Base-by-base conservation (phyloP, 148 eudicot genomes). In the Chenopodium suecicum region DNA sequence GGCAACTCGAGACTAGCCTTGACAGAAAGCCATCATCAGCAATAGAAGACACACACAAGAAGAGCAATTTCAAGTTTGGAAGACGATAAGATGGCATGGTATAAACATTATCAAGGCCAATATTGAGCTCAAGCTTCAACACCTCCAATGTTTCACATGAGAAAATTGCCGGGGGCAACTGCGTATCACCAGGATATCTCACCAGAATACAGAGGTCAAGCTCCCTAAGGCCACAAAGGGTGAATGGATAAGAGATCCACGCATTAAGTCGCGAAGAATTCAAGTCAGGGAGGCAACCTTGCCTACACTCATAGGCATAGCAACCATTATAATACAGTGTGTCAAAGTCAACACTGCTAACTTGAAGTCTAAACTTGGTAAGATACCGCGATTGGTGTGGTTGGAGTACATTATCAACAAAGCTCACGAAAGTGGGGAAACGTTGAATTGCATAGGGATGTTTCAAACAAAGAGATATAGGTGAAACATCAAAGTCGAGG, bases 11-110 rank as follows among this genome's bases (percentile, higher is more conserved):
- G 1, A 29, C 4, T 32, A 83, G 74, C 81, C 67, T 79, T 17
- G 32, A 8, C 63, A 83, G 34, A 37, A 77, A 52, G 27, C 27
- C 73, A 56, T 62, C 79, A 41, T 74, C 56, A n/a, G 22, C 9
- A 67, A 74, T 31, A 20, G 37, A 2, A 37, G 67, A 20, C 14
- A 17, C 31, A 9, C 9, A 2, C 29, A 79, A 52, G 37, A 22
- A 41, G 67, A 83, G 44, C 25, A 58, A 22, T 63, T 73, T 78
- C 68, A 84, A 75, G 25, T 29, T 48, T 10, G 83, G 80, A 23
- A 84, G 80, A 71, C n/a, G 68, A 70, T 76, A 75, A 16, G 47
- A 74, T 75, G 78, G 62, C 78, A 75, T 47, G 20, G 7, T 0
- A 37, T 0, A 9, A 54, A 75, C 41, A 16, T 5, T 11, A 75